phyloP scores from a whole-genome alignment of 2,329 filamentous ascomycete genomes.

The Diaporthe capsici region DNA sequence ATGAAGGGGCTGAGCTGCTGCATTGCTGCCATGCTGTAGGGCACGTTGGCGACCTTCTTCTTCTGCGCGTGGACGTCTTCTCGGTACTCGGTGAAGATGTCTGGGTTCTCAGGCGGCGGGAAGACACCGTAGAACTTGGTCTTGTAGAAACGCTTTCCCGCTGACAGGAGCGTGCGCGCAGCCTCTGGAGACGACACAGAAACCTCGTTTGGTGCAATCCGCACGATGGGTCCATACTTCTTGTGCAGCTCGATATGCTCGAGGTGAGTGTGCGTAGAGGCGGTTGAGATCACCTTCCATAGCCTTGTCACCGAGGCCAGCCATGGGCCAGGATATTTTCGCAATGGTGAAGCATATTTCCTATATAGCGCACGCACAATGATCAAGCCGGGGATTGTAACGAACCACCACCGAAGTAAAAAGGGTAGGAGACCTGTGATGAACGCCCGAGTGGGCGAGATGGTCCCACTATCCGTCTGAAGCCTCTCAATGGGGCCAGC shows the following conservation, averaged over 20 bases:
- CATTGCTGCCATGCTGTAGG: conserved; percentile 68
- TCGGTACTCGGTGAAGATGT: conserved; percentile 70
- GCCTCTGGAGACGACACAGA: conserved; percentile 62
- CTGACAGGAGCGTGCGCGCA: conserved; percentile 60
- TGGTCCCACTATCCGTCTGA: conserved; percentile 46
- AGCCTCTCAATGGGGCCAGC: conserved; percentile 43
- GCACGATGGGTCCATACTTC: conserved; percentile 62
- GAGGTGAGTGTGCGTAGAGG: conserved; percentile 56
- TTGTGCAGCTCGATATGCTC: conserved; percentile 60
- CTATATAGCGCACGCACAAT: conserved; percentile 49
- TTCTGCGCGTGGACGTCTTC: conserved; percentile 69
- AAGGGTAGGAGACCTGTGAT: conserved; percentile 43
- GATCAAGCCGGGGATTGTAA: conserved; percentile 47
- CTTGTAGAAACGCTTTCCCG: conserved; percentile 67
- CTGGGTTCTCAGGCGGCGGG: conserved; percentile 68
- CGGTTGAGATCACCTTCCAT: conserved; percentile 58
- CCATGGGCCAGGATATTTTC: conserved; percentile 53
- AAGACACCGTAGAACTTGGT: conserved; percentile 68
- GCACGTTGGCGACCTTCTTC: conserved; percentile 66
- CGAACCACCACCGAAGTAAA: conserved; percentile 49
- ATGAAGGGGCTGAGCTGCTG: conserved; percentile 65
- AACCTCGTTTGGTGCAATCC: conserved; percentile 64
- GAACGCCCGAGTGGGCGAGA: conserved; percentile 46
- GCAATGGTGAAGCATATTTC: conserved; percentile 53
- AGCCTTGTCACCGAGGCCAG: conserved; percentile 54